Base-by-base conservation (phyloP, 139 green algal genomes). In the Chlorokybus atmophyticus region DNA sequence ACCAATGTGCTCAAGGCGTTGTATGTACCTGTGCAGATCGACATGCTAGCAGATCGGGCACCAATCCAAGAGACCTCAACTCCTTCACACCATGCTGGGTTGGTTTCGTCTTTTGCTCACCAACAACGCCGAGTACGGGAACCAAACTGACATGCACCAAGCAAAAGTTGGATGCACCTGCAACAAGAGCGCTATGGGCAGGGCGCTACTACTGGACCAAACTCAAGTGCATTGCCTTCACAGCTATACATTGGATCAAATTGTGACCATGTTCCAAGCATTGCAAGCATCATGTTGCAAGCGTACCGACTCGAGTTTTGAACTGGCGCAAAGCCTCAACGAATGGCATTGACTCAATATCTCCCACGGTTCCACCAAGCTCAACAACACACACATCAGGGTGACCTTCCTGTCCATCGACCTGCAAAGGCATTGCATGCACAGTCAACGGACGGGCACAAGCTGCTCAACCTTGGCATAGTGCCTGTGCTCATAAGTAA, bases 281-380 rank as follows among this genome's bases (percentile, higher is more conserved):
- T n/a, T n/a, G n/a, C n/a, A n/a, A n/a, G n/a, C n/a, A n/a, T n/a
- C n/a, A n/a, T n/a, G n/a, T n/a, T n/a, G n/a, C n/a, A 4, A 25
- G 29, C 58, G 52, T 28, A 6, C 88, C 88, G 23, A 96, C 87
- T 3, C 78, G 69, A 60, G 87, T 86, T 66, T 88, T 81, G 63
- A 88, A 88, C 64, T 84, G 75, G 21, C 75, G 60, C 26, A 79
- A 58, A 5, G 73, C 73, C 53, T 81, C 91, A 27, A 99, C 78
- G 72, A 99, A 99, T 25, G 91, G 91, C 74, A 89, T 92, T 40
- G 77, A 92, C 77, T 99, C 91, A 52, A 99, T 99, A 73, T 99
- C 91, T 0, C 91, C 92, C 29, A 99, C 85, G 1, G 89, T 97
- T 55, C 92, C 92, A 7, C 92, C 92, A 52, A 99, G 81, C 77